A percentile compares a stretch with the other conserved stretches of the same genome.
Conservation (phyloP, 148 eudicot species). For the Amaranthus hypochondriacus region DNA sequence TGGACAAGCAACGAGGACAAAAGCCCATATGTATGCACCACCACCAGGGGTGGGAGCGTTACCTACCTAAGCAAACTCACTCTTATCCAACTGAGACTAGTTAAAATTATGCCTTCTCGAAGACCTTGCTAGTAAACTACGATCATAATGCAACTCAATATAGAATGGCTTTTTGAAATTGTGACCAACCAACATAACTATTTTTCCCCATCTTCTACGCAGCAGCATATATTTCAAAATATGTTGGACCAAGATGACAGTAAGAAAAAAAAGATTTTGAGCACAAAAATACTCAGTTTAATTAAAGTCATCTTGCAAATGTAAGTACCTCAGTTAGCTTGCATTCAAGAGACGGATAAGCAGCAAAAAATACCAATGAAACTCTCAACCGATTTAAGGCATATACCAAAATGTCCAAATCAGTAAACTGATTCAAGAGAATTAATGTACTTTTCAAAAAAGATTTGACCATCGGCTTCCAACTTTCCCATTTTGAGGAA, state of each 20-base stretch:
- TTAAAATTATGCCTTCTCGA: neutral
- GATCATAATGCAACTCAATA: neutral
- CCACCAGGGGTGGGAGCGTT: neutral
- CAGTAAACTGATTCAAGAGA: constrained; percentile 72
- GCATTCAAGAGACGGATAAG: constrained; percentile 57
- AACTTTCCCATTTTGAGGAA: constrained; percentile 59
- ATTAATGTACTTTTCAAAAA: constrained; percentile 74
- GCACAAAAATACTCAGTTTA: neutral
- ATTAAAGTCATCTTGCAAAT: neutral
- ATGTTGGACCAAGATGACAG: neutral
- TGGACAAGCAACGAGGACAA: neutral
- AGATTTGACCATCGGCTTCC: constrained; percentile 70
- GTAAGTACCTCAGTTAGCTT: constrained; percentile 68
- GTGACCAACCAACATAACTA: neutral
- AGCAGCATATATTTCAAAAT: neutral
- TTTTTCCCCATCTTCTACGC: neutral
- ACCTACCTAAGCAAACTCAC: neutral
- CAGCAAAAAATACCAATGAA: constrained; percentile 69
- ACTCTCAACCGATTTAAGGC: constrained; percentile 60
- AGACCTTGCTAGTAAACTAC: neutral
- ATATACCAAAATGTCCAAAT: constrained; percentile 60
- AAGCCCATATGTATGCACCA: neutral
- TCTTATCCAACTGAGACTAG: neutral
- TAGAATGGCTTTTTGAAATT: neutral
- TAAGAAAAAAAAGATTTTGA: neutral